A percentile compares a stretch with the other conserved stretches of the same genome.
phyloP scores from a whole-genome alignment of 2,329 filamentous ascomycete genomes.

The Fusarium bactridioides region DNA sequence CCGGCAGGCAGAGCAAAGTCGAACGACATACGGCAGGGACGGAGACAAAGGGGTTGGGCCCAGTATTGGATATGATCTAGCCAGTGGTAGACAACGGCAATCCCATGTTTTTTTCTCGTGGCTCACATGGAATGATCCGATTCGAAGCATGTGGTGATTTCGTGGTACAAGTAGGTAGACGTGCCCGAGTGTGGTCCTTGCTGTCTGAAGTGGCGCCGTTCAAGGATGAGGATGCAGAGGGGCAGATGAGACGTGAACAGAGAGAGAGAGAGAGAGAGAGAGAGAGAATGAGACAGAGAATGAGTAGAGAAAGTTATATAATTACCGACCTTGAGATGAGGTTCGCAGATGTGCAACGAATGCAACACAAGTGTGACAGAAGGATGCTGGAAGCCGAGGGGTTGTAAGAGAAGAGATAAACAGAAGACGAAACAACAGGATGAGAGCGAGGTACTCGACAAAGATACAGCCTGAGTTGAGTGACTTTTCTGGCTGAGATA shows the following conservation, averaged over 20 bases:
- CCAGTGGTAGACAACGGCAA: background rate
- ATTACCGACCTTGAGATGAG: constrained; percentile 9
- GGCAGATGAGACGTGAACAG: background rate
- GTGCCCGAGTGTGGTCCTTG: constrained; percentile 12
- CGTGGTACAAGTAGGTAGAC: background rate
- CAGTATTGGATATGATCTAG: background rate
- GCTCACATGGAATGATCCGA: background rate
- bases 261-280: background rate
- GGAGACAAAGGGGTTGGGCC: constrained; percentile 2
- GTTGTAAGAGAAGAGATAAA: background rate
- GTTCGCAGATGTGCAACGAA: constrained; percentile 2
- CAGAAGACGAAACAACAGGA: constrained; percentile 3
- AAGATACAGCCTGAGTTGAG: constrained; percentile 7
- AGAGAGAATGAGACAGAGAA: background rate
- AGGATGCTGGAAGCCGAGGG: constrained; percentile 15
- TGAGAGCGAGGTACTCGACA: background rate
- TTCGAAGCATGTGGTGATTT: constrained; percentile 3
- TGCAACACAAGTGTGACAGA: constrained; percentile 23
- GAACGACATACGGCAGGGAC: constrained; percentile 18
- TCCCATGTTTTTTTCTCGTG: background rate
- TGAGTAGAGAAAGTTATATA: background rate
- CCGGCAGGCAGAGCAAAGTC: constrained; percentile 19
- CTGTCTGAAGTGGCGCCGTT: constrained; percentile 1
- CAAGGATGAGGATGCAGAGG: constrained; percentile 4
- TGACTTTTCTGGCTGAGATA: constrained; percentile 25